Percentiles rank a stretch among this genome's conserved stretches.
phyloP scores from a whole-genome alignment of 1,139 yeast species.

The Komagataea norvegica region DNA sequence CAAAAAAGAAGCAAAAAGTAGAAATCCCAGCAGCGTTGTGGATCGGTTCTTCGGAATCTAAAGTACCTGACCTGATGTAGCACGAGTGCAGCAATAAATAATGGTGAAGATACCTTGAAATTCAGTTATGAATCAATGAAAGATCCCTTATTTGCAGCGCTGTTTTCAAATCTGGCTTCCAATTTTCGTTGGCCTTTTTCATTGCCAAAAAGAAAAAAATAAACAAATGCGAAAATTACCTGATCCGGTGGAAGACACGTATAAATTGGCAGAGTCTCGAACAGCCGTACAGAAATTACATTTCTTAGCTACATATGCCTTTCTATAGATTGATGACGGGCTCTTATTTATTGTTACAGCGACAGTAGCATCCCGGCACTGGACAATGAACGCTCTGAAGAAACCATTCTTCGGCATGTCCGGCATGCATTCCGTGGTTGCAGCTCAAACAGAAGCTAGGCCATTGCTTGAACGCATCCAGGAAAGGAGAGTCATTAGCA shows the following conservation, averaged over 20 bases:
- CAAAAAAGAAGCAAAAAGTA: no score
- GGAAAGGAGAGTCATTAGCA: conserved; percentile 11
- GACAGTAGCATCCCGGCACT: conserved; percentile 86
- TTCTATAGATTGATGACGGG: background rate
- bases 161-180: background rate
- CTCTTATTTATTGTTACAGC: conserved; percentile 49
- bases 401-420: conserved; percentile 96
- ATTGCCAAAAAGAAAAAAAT: conserved; percentile 3
- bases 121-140: no score
- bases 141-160: background rate
- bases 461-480: conserved; percentile 54
- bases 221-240: conserved; percentile 12
- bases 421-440: conserved; percentile 91
- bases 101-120: no score
- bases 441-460: conserved; percentile 88
- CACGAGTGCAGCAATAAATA: no score
- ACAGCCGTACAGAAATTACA: no score
- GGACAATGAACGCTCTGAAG: conserved; percentile 84
- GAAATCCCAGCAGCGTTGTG: no score
- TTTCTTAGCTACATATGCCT: no score
- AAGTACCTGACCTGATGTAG: no score
- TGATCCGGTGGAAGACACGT: no score
- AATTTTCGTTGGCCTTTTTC: conserved; percentile 4
- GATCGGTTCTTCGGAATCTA: no score
- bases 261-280: no score